phyloP scores from a whole-genome alignment of 768 basidiomycete species.

The Leccinum disarticulatum region DNA sequence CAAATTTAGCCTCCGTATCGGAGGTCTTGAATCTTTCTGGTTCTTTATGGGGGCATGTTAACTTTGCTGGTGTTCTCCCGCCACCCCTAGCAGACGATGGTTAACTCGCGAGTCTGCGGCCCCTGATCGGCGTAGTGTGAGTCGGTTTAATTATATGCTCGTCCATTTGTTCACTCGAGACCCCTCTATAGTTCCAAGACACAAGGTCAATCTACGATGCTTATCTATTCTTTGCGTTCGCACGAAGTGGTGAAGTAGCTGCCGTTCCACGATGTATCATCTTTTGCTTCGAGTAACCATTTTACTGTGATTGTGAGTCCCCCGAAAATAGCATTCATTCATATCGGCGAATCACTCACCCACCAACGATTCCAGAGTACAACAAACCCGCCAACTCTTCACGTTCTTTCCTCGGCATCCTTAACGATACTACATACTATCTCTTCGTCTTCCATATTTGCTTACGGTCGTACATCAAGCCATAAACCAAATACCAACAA shows the following conservation, averaged over 20 bases:
- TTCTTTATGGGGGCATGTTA: constrained; percentile 34
- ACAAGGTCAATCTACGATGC: constrained; percentile 28
- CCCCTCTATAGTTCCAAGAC: constrained; percentile 21
- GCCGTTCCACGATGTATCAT: constrained; percentile 39
- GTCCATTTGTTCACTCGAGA: constrained; percentile 5
- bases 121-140: constrained; percentile 37
- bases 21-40: constrained; percentile 55
- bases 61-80: constrained; percentile 44
- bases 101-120: constrained; percentile 32
- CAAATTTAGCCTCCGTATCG: constrained; percentile 46
- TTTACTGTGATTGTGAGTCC: constrained; percentile 60
- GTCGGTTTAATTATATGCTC: constrained; percentile 14
- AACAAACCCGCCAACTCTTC: constrained; percentile 50
- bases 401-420: constrained; percentile 55
- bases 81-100: constrained; percentile 30
- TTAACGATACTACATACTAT: constrained; percentile 53
- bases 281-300: constrained; percentile 45
- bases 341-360: neutral
- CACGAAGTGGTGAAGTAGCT: constrained; percentile 54
- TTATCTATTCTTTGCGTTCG: constrained; percentile 46
- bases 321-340: neutral
- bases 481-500: constrained; percentile 36
- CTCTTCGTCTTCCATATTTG: constrained; percentile 43
- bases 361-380: constrained; percentile 46
- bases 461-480: constrained; percentile 40